Base-by-base conservation (phyloP, 805 yeast species). In the Hyphopichia homilentoma region DNA sequence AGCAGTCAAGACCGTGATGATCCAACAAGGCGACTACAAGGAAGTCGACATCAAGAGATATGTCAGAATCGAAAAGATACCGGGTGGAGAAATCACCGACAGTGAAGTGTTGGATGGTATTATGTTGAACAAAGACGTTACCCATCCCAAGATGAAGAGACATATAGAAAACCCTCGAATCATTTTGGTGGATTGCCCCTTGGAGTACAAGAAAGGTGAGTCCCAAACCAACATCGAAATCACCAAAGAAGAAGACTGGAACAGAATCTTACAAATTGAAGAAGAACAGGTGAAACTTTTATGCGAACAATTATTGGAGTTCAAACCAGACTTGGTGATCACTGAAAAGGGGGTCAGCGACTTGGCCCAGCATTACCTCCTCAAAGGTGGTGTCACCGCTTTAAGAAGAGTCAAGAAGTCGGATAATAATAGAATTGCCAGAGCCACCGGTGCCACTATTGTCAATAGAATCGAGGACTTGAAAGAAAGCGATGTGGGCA, bases 331-430 rank as follows among this genome's bases (percentile, higher is more conserved):
- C 55, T 75, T 93, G 49, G 96, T 93, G 18, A 82, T 93, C 45
- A 93, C 98, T 32, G 99, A 93, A 63, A 93, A 93, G 73, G 99
- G 99, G 47, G 97, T 93, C 11, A 83, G 95, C 22, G 97, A 93
- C 60, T 73, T 93, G 54, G 99, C 98, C 24, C 99, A 93, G 63
- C 99, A 93, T 66, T 89, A 83, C 61, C 67, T 93, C 45, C 73
- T 93, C 52, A 89, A 89, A 66, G 96, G 95, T 40, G 94, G 95
- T 37, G 89, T 89, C 45, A 75, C 95, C 30, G 95, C 86, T 1
- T 71, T 93, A 48, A 81, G 99, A 72, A 81, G 99, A 64, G 96
- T 87, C 32, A 84, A 87, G 54, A 93, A 93, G 68, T 80, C 94
- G 7, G 98, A 93, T 65, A 87, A 88, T 62, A 93, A 93, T 68